Conservation (phyloP, 441 rosid species). For the Pelargonium myrrhifolium region DNA sequence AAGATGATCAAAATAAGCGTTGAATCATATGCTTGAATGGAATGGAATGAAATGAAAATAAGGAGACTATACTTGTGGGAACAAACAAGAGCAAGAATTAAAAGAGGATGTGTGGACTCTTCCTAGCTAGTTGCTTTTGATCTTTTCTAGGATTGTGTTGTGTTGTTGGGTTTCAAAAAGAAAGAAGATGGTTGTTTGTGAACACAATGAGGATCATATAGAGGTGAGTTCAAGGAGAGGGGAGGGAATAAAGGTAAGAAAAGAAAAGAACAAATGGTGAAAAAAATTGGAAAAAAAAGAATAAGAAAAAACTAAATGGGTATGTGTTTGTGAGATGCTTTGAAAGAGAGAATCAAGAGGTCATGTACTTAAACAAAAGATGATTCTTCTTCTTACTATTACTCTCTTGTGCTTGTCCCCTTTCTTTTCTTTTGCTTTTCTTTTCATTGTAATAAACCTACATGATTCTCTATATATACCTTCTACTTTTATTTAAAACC, state of each 20-base stretch:
- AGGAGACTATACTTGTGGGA: background rate
- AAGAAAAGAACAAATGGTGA: slow-evolving; percentile 35
- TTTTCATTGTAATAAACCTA: no score
- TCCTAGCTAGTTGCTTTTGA: slow-evolving; percentile 4
- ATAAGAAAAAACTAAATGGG: slow-evolving; percentile 13
- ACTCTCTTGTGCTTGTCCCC: no score
- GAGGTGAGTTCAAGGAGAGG: slow-evolving; percentile 48
- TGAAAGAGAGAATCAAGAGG: slow-evolving; percentile 6
- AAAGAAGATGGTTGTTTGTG: slow-evolving; percentile 35
- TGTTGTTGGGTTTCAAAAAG: slow-evolving; percentile 18
- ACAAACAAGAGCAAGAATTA: slow-evolving; percentile 19
- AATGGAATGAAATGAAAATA: background rate
- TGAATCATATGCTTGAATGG: background rate
- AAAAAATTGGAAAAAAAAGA: no score
- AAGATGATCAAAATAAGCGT: no score
- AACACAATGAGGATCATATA: slow-evolving; percentile 55
- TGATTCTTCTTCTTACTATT: no score
- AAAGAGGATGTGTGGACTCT: slow-evolving; percentile 21
- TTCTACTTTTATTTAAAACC: no score
- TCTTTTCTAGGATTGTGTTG: slow-evolving; percentile 27
- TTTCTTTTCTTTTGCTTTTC: no score
- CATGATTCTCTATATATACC: no score
- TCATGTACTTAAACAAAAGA: no score
- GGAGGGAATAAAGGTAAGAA: slow-evolving; percentile 31
- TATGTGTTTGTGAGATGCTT: slow-evolving; percentile 6